phyloP scores from a whole-genome alignment of 2,329 filamentous ascomycete genomes.

The Bipolaris cookei region DNA sequence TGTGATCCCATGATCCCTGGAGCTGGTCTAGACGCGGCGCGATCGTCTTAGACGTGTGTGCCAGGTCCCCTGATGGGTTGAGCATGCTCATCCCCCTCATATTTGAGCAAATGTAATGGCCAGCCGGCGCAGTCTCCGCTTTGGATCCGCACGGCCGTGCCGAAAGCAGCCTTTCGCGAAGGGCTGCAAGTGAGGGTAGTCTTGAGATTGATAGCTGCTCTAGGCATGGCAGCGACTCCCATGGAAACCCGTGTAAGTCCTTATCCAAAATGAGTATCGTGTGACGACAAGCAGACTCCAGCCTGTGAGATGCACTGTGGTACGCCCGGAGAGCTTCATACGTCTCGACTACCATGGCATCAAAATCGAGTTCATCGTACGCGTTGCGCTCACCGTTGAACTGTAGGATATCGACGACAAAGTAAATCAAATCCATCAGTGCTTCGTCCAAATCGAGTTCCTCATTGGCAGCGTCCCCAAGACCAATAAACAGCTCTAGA shows the following conservation, averaged over 20 bases:
- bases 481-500: slow-evolving; percentile 84
- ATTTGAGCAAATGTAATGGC: slow-evolving; percentile 57
- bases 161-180: slow-evolving; percentile 74
- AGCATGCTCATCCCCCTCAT: slow-evolving; percentile 76
- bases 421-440: slow-evolving; percentile 91
- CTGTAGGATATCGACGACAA: slow-evolving; percentile 93
- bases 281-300: slow-evolving; percentile 61
- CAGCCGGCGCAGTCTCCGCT: slow-evolving; percentile 29
- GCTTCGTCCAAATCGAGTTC: slow-evolving; percentile 82
- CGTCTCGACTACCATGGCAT: slow-evolving; percentile 85
- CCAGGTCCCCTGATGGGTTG: slow-evolving; percentile 86
- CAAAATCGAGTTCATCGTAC: slow-evolving; percentile 97
- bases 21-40: slow-evolving; percentile 65
- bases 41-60: slow-evolving; percentile 78
- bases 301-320: slow-evolving; percentile 59
- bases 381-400: slow-evolving; percentile 96
- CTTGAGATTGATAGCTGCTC: slow-evolving; percentile 80
- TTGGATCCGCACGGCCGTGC: slow-evolving; percentile 47
- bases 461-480: slow-evolving; percentile 74
- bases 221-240: slow-evolving; percentile 93
- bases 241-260: slow-evolving; percentile 86
- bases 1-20: slow-evolving; percentile 66
- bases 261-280: slow-evolving; percentile 93
- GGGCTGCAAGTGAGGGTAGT: slow-evolving; percentile 82
- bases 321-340: slow-evolving; percentile 84